Conservation (phyloP, 2,329 filamentous ascomycete genomes). For the Ceratocystis harringtonii region DNA sequence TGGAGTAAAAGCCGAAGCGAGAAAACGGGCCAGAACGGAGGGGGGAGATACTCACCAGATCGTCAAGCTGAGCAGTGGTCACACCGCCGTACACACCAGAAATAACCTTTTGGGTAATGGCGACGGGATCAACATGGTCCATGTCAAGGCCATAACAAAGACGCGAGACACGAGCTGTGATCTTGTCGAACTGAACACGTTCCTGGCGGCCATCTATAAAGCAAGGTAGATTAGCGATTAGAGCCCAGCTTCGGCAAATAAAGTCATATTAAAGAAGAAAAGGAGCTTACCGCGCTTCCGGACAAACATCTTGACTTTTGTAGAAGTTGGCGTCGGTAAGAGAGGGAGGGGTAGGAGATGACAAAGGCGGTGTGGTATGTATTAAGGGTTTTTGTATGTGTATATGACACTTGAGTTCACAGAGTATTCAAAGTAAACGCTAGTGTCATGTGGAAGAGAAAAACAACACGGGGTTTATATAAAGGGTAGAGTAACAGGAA, state of each 20-base stretch:
- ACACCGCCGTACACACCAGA: conserved; percentile 98
- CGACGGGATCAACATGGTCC: conserved; percentile 88
- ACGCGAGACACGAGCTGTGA: conserved; percentile 93
- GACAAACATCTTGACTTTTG: conserved; percentile 40
- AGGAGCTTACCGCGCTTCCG: conserved; percentile 44
- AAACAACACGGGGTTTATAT: too few species aligned
- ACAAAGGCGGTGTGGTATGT: not conserved
- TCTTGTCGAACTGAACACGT: conserved; percentile 99
- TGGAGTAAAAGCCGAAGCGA: not conserved
- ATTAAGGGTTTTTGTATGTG: too few species aligned
- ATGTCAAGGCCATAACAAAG: conserved; percentile 95
- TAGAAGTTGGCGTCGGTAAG: conserved; percentile 18
- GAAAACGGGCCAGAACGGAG: not conserved
- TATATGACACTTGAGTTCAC: too few species aligned
- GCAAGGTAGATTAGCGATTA: conserved; percentile 5
- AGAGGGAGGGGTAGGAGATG: conserved; percentile 8
- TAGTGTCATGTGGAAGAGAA: too few species aligned
- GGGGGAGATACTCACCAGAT: conserved; percentile 55
- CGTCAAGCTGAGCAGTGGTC: conserved; percentile 88
- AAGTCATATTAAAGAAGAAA: not conserved
- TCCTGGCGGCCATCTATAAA: conserved; percentile 88
- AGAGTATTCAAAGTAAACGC: too few species aligned
- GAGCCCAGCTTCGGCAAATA: not conserved
- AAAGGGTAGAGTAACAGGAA: too few species aligned
- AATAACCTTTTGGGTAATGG: conserved; percentile 98